phyloP scores from a whole-genome alignment of 73 alveolate species.

The Paraurostyla sp. region DNA sequence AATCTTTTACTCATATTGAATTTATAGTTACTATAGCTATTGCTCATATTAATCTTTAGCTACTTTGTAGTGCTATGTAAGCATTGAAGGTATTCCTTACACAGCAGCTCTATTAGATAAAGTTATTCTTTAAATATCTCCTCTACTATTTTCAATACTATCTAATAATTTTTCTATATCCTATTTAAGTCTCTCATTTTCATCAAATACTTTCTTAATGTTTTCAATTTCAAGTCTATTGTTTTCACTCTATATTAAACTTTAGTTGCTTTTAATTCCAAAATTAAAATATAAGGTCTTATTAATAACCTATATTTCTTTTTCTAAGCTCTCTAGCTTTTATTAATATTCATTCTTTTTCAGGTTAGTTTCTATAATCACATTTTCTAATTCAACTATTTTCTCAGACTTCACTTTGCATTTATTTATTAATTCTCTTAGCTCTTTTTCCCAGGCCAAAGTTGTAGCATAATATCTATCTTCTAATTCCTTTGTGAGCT shows the following conservation, averaged over 20 bases:
- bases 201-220: slow-evolving; percentile 34
- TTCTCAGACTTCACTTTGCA: not conserved
- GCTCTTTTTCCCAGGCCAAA: slow-evolving; percentile 59
- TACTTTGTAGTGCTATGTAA: not conserved
- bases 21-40: not conserved
- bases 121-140: not conserved
- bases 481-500: not conserved
- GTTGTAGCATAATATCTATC: slow-evolving; percentile 19
- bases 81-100: not conserved
- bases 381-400: not conserved
- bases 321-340: slow-evolving; percentile 10
- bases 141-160: slow-evolving; percentile 35
- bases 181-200: slow-evolving; percentile 33
- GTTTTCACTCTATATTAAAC: not conserved
- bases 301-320: slow-evolving; percentile 26
- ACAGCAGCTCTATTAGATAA: not conserved
- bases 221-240: not conserved
- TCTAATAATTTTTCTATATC: slow-evolving; percentile 34
- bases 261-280: no score
- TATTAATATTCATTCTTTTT: not conserved
- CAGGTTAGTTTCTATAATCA: not conserved
- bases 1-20: slow-evolving; percentile 7
- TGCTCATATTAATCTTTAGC: slow-evolving; percentile 42
- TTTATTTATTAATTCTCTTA: not conserved
- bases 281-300: not conserved